A percentile compares a stretch with the other conserved stretches of the same genome.
Evolutionary conservation across 371 early-diverging fungal genomes (phyloP).

Genomic region (Mucor racemosus): DNA sequence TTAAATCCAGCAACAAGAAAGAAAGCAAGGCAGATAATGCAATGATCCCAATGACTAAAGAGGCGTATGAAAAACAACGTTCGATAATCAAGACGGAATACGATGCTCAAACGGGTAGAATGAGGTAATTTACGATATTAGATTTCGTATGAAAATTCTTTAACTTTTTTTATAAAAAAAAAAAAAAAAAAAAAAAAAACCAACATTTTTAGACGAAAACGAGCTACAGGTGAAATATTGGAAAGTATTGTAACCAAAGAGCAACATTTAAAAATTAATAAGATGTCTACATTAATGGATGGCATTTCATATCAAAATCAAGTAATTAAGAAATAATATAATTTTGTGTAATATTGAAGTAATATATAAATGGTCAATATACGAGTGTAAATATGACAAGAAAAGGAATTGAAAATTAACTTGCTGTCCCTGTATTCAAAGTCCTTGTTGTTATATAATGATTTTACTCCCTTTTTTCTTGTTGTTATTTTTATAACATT

Average conservation of each 20-base stretch:
- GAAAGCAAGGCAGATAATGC: slow-evolving; percentile 9
- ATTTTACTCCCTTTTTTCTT: neutral
- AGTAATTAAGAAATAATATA: slow-evolving; percentile 7
- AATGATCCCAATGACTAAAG: slow-evolving; percentile 48
- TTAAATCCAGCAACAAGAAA: slow-evolving; percentile 1
- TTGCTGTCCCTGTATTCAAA: neutral
- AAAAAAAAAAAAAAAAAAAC: too few species aligned
- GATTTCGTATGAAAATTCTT: too few species aligned
- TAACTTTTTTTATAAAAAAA: slow-evolving; percentile 44
- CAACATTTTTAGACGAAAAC: too few species aligned
- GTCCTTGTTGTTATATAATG: neutral
- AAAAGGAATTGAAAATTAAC: too few species aligned
- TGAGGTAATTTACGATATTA: too few species aligned
- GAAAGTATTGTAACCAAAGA: slow-evolving; percentile 50
- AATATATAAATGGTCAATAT: too few species aligned
- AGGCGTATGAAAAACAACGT: slow-evolving; percentile 47
- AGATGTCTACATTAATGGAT: too few species aligned
- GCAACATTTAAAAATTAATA: slow-evolving; percentile 49
- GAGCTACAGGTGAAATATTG: too few species aligned
- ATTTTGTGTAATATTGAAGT: slow-evolving; percentile 1
- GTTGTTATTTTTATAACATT: neutral
- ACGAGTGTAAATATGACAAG: too few species aligned
- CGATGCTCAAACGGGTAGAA: slow-evolving; percentile 56
- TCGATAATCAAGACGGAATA: slow-evolving; percentile 37
- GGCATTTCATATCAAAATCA: too few species aligned